phyloP scores from a whole-genome alignment of 164 flowering plant species.

The Annona squamosa region DNA sequence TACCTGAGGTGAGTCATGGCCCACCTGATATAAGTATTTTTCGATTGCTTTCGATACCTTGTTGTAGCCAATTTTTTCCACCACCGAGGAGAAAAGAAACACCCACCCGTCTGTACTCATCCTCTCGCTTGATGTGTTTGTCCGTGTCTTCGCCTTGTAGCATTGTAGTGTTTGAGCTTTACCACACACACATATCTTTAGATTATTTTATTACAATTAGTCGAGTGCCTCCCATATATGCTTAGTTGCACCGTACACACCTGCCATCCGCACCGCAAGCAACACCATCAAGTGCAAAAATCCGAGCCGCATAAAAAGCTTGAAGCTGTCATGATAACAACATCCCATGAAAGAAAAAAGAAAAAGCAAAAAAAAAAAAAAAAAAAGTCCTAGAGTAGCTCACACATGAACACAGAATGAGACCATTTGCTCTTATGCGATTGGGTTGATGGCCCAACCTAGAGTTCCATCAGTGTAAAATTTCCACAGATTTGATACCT shows the following conservation, averaged over 20 bases:
- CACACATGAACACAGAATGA: neutral
- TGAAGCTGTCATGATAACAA: neutral
- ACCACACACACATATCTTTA: neutral
- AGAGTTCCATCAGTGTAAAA: neutral
- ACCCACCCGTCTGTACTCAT: neutral
- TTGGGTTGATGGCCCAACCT: neutral
- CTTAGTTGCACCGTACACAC: neutral
- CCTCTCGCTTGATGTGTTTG: neutral
- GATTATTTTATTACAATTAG: neutral
- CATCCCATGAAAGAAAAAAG: neutral
- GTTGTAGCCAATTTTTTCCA: neutral
- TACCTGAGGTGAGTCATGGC: neutral
- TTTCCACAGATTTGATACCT: neutral
- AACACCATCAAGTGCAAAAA: neutral
- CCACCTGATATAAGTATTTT: neutral
- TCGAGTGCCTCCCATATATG: neutral
- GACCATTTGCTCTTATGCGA: neutral
- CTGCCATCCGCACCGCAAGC: neutral
- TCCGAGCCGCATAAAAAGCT: neutral
- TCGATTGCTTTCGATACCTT: neutral
- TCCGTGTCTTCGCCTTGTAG: neutral
- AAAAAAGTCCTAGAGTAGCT: neutral
- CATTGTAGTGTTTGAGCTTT: neutral
- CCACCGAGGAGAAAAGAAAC: neutral
- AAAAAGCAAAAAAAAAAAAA: neutral